Conservation (phyloP, 2,329 filamentous ascomycete genomes). For the Botrytis byssoidea region DNA sequence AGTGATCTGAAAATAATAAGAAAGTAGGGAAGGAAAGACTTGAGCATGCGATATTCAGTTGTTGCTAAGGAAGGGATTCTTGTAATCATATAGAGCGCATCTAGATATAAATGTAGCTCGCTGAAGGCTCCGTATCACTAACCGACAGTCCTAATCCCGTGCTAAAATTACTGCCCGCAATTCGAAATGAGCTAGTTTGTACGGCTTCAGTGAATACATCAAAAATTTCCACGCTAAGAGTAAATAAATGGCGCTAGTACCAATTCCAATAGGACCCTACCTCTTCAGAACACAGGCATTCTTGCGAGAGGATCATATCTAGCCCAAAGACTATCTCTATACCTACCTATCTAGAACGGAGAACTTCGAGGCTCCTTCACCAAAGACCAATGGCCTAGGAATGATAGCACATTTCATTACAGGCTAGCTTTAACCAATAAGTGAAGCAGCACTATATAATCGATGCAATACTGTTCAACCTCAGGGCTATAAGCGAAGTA, state of each 20-base stretch:
- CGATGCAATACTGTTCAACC: not conserved
- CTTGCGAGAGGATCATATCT: not conserved
- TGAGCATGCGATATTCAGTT: not conserved
- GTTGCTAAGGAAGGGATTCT: not conserved
- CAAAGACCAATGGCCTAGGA: not conserved
- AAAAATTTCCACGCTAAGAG: not conserved
- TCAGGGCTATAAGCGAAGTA: not conserved
- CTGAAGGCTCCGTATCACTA: not conserved
- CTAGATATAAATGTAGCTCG: not conserved
- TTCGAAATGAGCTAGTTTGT: not conserved
- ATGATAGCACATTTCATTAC: not conserved
- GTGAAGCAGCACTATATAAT: not conserved
- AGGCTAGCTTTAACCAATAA: not conserved
- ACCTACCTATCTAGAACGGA: not conserved
- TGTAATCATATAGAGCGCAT: not conserved
- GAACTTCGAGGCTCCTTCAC: not conserved
- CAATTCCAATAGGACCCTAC: not conserved
- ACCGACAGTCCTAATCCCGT: not conserved
- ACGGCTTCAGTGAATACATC: not conserved
- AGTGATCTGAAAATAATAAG: not conserved
- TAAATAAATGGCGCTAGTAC: not conserved
- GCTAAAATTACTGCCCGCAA: not conserved
- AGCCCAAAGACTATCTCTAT: not conserved
- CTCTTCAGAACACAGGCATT: not conserved
- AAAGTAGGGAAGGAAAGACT: not conserved